Conservation (phyloP, 352 stramenopile species). For the Pythium brassicae region DNA sequence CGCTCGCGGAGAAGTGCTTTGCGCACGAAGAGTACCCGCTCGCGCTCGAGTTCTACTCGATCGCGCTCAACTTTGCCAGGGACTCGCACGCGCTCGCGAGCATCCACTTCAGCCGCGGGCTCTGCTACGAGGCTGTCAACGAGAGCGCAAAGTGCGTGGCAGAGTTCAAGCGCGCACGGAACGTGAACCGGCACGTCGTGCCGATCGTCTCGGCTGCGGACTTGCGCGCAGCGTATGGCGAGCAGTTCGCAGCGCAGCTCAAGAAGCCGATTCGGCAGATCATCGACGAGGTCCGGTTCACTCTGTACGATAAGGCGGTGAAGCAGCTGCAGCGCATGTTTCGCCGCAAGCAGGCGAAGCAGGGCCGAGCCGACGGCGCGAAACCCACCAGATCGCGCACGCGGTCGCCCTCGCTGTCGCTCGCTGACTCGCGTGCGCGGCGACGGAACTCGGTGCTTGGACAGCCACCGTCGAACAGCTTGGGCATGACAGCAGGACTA, state of each 20-base stretch:
- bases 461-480: background rate
- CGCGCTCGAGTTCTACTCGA: slow-evolving; percentile 54
- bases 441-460: background rate
- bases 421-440: background rate
- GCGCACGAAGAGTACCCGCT: slow-evolving; percentile 59
- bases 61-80: slow-evolving; percentile 58
- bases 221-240: slow-evolving; percentile 37
- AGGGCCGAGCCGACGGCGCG: background rate
- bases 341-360: slow-evolving; percentile 29
- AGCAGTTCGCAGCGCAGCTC: slow-evolving; percentile 39
- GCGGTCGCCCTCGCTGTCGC: background rate
- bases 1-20: slow-evolving; percentile 61
- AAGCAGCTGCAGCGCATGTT: slow-evolving; percentile 65
- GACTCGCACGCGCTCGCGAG: slow-evolving; percentile 49
- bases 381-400: background rate
- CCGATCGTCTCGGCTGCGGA: slow-evolving; percentile 38
- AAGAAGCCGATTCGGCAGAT: slow-evolving; percentile 37
- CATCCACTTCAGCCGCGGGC: slow-evolving; percentile 50
- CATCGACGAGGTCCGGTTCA: slow-evolving; percentile 56
- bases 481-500: background rate
- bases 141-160: slow-evolving; percentile 42
- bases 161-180: slow-evolving; percentile 67
- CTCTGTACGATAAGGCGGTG: slow-evolving; percentile 55
- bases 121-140: slow-evolving; percentile 52
- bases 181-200: slow-evolving; percentile 54